Evolutionary conservation across 192 early-diverging fungal species (phyloP), one percentile per base, ranked within the genome.

Genomic region (Coemansia sp.): DNA sequence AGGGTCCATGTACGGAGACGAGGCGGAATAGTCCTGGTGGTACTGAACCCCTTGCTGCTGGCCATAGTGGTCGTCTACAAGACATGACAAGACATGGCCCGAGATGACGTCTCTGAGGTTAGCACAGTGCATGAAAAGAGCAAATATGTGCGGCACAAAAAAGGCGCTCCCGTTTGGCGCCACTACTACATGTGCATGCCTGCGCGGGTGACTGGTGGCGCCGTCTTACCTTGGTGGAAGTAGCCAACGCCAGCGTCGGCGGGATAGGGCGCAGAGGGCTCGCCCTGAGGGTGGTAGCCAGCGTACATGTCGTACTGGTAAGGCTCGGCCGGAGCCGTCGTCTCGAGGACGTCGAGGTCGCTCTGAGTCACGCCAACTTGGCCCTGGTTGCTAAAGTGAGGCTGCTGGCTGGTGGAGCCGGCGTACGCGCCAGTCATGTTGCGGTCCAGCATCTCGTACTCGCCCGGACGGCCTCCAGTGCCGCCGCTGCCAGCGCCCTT

Each of bases 361-460:
- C 79, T 82, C 46, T 68, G 70, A 67, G 71, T 82, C 27, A 77
- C 61, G 57, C 67, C 67, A 41, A 27, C 60, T 36, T 35, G 62
- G 49, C 51, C 24, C 35, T 65, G 70, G 29, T n/a, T 32, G 22
- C 38, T 43, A 56, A 71, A 63, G 22, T 49, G 60, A 17, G 32
- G 68, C 27, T 38, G 75, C 61, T 67, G 73, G 15, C 62, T 60
- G 62, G 54, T 65, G 32, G 59, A 15, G 32, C n/a, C 27, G 35
- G 41, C 56, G 46, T 73, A 63, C 58, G 68, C 24, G 58, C 65
- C 63, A 42, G 49, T 61, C 68, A 67, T 67, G 68, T 81, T 74
- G 64, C 65, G 69, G 73, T 81, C 78, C 39, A 81, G 78, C 78
- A 81, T 75, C 59, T 81, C 78, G 65, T 81, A 81, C 70, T 74